phyloP scores from a whole-genome alignment of 2,329 filamentous ascomycete genomes.

The Teratosphaeriaceae sp. region DNA sequence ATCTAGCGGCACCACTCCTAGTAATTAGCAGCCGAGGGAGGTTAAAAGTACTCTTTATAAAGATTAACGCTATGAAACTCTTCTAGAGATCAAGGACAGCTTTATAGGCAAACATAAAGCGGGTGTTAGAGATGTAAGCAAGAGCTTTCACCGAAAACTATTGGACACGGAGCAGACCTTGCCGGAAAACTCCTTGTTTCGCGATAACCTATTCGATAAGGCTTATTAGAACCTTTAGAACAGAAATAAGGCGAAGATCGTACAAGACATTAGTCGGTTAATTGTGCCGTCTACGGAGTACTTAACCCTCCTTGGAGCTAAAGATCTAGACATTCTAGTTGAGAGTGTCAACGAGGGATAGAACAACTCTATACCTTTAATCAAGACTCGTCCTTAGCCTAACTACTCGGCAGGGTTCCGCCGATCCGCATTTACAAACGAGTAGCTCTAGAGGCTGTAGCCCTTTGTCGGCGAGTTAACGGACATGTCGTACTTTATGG shows the following conservation, averaged over 20 bases:
- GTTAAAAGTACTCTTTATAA: no score
- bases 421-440: constrained; percentile 1
- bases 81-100: no score
- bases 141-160: no score
- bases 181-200: constrained; percentile 33
- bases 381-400: constrained; percentile 9
- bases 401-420: neutral
- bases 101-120: no score
- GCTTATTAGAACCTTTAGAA: constrained; percentile 28
- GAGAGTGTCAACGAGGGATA: constrained; percentile 25
- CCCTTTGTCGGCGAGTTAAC: constrained; percentile 20
- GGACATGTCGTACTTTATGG: constrained; percentile 8
- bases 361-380: constrained; percentile 9
- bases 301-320: constrained; percentile 25
- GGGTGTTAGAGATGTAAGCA: no score
- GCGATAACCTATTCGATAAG: constrained; percentile 32
- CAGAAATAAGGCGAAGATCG: constrained; percentile 33
- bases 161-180: no score
- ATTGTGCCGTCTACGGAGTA: constrained; percentile 36
- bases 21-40: no score
- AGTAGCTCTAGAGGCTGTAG: constrained; percentile 10
- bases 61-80: no score
- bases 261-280: constrained; percentile 33
- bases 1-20: no score
- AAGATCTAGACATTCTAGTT: constrained; percentile 27